Evolutionary conservation across 23 red algal genomes (phyloP).

Genomic region (Chondrus crispus): DNA sequence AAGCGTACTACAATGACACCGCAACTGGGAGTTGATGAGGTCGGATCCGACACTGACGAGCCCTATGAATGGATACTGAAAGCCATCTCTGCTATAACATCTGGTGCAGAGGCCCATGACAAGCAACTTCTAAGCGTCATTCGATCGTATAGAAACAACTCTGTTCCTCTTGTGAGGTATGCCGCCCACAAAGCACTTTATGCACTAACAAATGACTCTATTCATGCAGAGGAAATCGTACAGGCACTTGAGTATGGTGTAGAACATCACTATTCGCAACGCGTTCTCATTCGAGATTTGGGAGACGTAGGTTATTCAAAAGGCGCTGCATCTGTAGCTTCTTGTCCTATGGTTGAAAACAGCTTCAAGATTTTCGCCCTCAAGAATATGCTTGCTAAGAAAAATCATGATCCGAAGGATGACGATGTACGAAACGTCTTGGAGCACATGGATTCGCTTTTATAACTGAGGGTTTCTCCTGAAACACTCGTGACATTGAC

Average conservation of each 20-base stretch:
- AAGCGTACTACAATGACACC: constrained; percentile 89
- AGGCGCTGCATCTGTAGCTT: constrained; percentile 77
- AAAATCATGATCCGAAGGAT: constrained; percentile 30
- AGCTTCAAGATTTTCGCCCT: constrained; percentile 97
- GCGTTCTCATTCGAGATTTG: constrained; percentile 92
- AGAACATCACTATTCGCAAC: constrained; percentile 97
- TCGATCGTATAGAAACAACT: constrained; percentile 15
- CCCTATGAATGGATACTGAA: constrained; percentile 95
- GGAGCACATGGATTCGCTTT: constrained; percentile 68
- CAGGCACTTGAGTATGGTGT: constrained; percentile 72
- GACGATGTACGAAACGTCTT: constrained; percentile 58
- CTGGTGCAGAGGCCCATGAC: not conserved
- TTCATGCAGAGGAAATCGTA: constrained; percentile 62
- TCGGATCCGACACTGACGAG: constrained; percentile 59
- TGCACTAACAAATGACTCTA: constrained; percentile 50
- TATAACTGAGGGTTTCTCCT: not conserved
- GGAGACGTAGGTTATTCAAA: constrained; percentile 79
- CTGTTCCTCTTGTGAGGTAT: constrained; percentile 77
- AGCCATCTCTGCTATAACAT: constrained; percentile 38
- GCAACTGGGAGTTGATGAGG: constrained; percentile 74
- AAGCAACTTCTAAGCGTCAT: constrained; percentile 24
- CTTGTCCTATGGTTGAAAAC: constrained; percentile 94
- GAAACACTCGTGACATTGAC: not conserved
- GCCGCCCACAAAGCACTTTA: constrained; percentile 87
- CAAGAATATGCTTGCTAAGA: constrained; percentile 68